Evolutionary conservation across 495 filamentous ascomycete species (phyloP).

Genomic region (Penicillium argentinense): DNA sequence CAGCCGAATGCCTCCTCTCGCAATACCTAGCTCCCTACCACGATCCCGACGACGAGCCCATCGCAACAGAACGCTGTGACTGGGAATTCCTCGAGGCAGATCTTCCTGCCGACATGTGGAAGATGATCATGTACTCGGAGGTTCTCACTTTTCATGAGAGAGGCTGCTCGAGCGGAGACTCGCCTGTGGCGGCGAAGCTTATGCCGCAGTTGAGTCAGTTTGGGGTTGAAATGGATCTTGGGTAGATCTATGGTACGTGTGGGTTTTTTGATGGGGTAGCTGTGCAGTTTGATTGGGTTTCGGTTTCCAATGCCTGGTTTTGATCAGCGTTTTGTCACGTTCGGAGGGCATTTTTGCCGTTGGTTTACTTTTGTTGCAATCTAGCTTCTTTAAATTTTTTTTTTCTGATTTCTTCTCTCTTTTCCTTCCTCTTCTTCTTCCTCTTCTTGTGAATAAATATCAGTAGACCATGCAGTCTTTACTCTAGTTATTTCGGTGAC

Average conservation of each 20-base stretch:
- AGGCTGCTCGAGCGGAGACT: neutral
- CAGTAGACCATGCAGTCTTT: too few species aligned
- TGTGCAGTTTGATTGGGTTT: neutral
- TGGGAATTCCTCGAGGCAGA: conserved; percentile 99
- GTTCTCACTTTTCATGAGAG: conserved; percentile 93
- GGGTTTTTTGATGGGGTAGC: neutral
- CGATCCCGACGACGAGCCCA: conserved; percentile 91
- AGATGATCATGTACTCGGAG: conserved; percentile 99
- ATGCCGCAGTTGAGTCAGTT: neutral
- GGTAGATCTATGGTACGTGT: neutral
- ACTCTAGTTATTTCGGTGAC: too few species aligned
- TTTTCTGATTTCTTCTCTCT: neutral
- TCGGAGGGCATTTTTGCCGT: neutral
- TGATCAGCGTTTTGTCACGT: neutral
- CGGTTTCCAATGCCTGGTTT: neutral
- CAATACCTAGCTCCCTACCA: conserved; percentile 95
- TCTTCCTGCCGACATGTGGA: conserved; percentile 95
- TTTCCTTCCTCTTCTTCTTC: neutral
- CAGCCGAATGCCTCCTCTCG: conserved; percentile 76
- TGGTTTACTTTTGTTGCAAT: too few species aligned
- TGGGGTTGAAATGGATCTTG: conserved; percentile 19
- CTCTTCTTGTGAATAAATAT: neutral
- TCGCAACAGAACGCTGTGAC: conserved; percentile 92
- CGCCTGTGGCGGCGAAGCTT: neutral
- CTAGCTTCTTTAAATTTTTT: neutral